A percentile compares a stretch with the other conserved stretches of the same genome.
Conservation (phyloP, 441 rosid genomes). For the Erysimum cheiri region DNA sequence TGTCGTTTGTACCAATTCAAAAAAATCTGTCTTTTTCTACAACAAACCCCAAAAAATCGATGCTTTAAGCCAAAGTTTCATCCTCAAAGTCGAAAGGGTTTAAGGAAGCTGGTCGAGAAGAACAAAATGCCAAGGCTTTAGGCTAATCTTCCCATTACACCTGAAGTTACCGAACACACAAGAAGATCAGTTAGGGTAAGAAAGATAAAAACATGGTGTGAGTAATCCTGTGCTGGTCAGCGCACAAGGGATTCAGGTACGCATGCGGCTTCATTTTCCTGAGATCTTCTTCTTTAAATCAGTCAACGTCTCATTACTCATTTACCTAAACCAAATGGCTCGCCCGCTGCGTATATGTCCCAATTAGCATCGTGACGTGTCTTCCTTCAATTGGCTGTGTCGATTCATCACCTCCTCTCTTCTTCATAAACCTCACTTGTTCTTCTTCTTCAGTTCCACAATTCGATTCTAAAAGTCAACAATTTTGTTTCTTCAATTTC, state of each 20-base stretch:
- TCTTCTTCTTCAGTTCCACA: conserved; percentile 16
- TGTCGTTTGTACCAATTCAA: conserved; percentile 3
- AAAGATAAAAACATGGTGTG: background rate
- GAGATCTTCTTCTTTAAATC: background rate
- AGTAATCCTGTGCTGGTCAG: background rate
- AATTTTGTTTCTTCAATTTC: conserved; percentile 4
- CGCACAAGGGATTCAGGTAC: background rate
- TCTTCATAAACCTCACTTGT: conserved; percentile 29
- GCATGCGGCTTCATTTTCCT: background rate
- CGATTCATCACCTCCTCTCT: conserved; percentile 29
- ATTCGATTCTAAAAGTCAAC: conserved; percentile 22
- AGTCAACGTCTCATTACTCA: conserved; percentile 30
- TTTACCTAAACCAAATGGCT: conserved; percentile 4
- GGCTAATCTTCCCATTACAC: background rate
- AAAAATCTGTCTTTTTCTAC: background rate
- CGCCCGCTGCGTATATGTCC: conserved; percentile 15
- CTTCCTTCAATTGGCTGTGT: background rate
- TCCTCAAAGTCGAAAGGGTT: background rate
- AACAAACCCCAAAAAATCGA: conserved; percentile 7
- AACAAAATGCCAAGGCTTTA: conserved; percentile 7
- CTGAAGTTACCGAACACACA: background rate
- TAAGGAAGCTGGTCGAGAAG: background rate
- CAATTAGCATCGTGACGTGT: background rate
- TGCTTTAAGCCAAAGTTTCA: background rate
- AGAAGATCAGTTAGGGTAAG: background rate